These are phyloP conservation scores for Salix caprea DNA, from an alignment of 345 rosid species.

Conservation along the genomic window DNA sequence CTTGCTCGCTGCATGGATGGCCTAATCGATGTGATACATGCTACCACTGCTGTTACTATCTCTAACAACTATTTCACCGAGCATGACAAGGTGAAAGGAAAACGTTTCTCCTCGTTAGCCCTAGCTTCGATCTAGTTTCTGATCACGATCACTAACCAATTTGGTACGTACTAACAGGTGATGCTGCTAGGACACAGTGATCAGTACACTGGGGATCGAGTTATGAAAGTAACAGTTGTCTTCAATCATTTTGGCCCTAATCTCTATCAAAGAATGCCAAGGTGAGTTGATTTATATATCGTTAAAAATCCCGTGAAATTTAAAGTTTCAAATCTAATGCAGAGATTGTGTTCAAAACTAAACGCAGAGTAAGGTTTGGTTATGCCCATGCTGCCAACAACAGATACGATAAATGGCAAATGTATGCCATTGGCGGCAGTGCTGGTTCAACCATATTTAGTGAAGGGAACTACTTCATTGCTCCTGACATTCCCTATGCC, in stretches of 20 bases:
- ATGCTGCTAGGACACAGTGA: constrained; percentile 27
- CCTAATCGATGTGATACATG: constrained; percentile 25
- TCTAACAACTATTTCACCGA: constrained; percentile 26
- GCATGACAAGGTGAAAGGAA: constrained; percentile 12
- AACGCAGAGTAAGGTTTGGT: constrained; percentile 24
- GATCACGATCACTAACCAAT: background rate
- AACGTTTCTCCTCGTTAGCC: background rate
- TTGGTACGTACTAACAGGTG: constrained; percentile 3
- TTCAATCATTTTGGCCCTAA: constrained; percentile 29
- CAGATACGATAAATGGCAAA: constrained; percentile 25
- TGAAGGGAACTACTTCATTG: constrained; percentile 23
- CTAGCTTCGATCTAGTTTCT: background rate
- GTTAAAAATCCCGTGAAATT: background rate
- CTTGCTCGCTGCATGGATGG: constrained; percentile 24
- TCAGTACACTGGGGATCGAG: constrained; percentile 7
- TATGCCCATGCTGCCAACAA: constrained; percentile 27
- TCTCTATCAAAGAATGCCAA: constrained; percentile 26
- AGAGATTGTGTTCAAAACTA: background rate
- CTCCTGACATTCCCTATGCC: constrained; percentile 6
- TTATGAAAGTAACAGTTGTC: constrained; percentile 24
- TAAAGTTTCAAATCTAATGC: background rate
- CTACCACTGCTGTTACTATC: constrained; percentile 22
- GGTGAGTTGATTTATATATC: background rate
- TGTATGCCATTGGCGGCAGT: constrained; percentile 29
- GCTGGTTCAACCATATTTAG: constrained; percentile 27